phyloP scores from a whole-genome alignment of 2,329 filamentous ascomycete genomes.

The Aplosporella prunicola region DNA sequence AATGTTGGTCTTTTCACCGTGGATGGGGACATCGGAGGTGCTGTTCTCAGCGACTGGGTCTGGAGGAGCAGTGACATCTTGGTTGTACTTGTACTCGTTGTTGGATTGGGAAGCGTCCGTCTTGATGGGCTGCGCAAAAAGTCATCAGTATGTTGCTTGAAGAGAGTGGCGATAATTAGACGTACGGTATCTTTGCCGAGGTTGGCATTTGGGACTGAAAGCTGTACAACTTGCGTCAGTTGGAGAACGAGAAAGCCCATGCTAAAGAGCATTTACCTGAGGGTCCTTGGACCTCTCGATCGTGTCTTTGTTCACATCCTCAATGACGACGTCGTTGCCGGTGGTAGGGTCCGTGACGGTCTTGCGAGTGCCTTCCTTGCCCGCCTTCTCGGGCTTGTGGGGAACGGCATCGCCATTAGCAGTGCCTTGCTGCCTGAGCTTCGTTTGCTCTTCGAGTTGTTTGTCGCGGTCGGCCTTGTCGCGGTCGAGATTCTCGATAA shows the following conservation, averaged over 20 bases:
- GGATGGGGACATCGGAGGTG: conserved; percentile 89
- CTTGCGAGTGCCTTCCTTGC: conserved; percentile 42
- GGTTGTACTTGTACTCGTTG: conserved; percentile 71
- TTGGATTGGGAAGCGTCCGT: conserved; percentile 62
- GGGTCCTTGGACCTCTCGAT: conserved; percentile 65
- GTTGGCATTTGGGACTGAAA: conserved; percentile 86
- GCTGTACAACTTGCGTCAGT: too few relatives aligned
- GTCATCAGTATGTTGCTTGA: conserved; percentile 6
- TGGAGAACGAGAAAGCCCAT: too few relatives aligned
- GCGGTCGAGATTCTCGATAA: conserved; percentile 66
- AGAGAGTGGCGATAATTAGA: conserved; percentile 4
- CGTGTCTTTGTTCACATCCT: conserved; percentile 64
- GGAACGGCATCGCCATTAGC: conserved; percentile 26
- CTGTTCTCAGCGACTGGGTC: conserved; percentile 72
- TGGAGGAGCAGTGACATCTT: conserved; percentile 84
- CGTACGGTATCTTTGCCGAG: conserved; percentile 60
- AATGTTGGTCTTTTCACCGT: conserved; percentile 92
- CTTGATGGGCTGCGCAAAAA: conserved; percentile 46
- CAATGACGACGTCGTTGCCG: conserved; percentile 74
- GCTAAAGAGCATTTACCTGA: conserved; percentile 42
- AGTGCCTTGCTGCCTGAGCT: conserved; percentile 39
- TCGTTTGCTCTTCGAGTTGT: conserved; percentile 52
- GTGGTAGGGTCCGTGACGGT: conserved; percentile 80
- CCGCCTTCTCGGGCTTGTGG: conserved; percentile 39
- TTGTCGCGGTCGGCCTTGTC: conserved; percentile 70